A percentile compares a stretch with the other conserved stretches of the same genome.
These are phyloP conservation scores for Dalbergia oliveri DNA, from an alignment of 306 rosid genomes.

Conservation along the genomic window DNA sequence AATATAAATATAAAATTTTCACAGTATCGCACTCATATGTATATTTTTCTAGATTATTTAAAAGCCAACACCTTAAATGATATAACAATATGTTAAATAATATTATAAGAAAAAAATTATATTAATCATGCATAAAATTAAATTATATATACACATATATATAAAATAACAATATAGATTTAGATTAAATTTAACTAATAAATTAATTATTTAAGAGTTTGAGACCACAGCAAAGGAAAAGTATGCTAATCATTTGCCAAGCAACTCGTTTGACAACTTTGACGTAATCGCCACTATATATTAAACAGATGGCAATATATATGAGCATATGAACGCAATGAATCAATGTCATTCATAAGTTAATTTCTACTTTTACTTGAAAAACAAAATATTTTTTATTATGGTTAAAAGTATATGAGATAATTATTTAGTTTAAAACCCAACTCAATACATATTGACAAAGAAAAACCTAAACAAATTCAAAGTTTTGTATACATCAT, in stretches of 20 bases:
- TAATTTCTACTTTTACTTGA: not conserved
- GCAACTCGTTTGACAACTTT: conserved; percentile 40
- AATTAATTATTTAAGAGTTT: conserved; percentile 22
- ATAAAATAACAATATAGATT: not conserved
- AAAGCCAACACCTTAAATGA: too few relatives aligned
- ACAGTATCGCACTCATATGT: too few relatives aligned
- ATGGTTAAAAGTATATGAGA: not conserved
- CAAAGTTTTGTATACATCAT: too few relatives aligned
- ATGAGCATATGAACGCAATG: not conserved
- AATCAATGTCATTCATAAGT: not conserved
- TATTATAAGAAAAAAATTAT: too few relatives aligned
- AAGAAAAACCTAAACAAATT: too few relatives aligned
- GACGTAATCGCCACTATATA: not conserved
- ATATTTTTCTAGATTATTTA: too few relatives aligned
- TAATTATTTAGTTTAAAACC: not conserved
- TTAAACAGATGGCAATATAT: not conserved
- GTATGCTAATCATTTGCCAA: conserved; percentile 35
- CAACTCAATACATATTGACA: not conserved
- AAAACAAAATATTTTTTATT: not conserved
- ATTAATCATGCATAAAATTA: too few relatives aligned
- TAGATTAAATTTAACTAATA: not conserved
- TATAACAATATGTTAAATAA: too few relatives aligned
- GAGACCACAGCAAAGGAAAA: not conserved
- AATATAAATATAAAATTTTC: too few relatives aligned
- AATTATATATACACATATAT: not conserved